A percentile compares a stretch with the other conserved stretches of the same genome.
These are phyloP conservation scores for Misopates orontium DNA, from an alignment of 257 asterid genomes.

Conservation along the genomic window DNA sequence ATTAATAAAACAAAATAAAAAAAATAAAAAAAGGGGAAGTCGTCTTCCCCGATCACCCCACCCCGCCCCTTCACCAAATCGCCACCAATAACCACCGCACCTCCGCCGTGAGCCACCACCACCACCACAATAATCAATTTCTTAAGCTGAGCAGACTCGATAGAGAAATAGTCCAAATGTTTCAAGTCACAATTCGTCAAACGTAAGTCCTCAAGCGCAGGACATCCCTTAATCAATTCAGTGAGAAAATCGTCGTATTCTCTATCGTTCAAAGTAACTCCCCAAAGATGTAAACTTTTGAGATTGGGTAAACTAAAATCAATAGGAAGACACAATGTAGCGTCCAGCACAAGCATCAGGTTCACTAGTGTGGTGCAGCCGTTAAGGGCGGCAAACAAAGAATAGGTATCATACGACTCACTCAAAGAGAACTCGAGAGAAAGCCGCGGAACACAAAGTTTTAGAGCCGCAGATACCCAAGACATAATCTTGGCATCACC, in stretches of 20 bases:
- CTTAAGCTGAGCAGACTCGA: not conserved
- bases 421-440: not conserved
- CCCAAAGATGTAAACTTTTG: not conserved
- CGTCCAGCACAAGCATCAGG: not conserved
- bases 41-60: too few species aligned
- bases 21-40: too few species aligned
- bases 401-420: too few species aligned
- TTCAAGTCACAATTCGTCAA: not conserved
- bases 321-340: not conserved
- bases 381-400: not conserved
- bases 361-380: not conserved
- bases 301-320: not conserved
- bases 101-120: too few species aligned
- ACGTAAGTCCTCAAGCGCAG: not conserved
- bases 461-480: not conserved
- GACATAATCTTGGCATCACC: not conserved
- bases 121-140: too few species aligned
- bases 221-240: not conserved
- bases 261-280: not conserved
- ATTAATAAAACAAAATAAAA: too few species aligned
- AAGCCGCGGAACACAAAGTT: not conserved
- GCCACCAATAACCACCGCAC: too few species aligned
- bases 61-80: too few species aligned
- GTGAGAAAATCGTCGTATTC: not conserved
- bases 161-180: not conserved